Base-by-base conservation (phyloP, 345 rosid genomes). In the Carallia brachiata region DNA sequence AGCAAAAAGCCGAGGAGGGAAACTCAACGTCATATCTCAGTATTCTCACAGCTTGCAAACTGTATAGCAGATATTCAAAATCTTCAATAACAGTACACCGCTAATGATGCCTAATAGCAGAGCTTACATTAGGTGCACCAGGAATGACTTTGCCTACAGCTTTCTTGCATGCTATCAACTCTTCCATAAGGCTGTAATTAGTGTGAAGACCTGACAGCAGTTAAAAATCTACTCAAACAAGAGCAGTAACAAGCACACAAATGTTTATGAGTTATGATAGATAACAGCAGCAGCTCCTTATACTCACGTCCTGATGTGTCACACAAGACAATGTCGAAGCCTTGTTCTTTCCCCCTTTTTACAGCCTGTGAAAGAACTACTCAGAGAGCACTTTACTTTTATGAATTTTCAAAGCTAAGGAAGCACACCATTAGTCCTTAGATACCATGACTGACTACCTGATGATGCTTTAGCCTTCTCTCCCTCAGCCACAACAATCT, bases 241-340 rank as follows among this genome's bases (percentile, higher is more conserved):
- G n/a, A 73, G 71, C 67, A 80, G 66, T 34, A 44, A 70, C 57
- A 68, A 69, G 72, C 68, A 32, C 47, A 63, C 36, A 57, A 58
- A 66, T 65, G 17, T 62, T n/a, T n/a, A n/a, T n/a, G n/a, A n/a
- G n/a, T 65, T 47, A 17, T 23, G 36, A 52, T 58, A 68, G 62
- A 61, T n/a, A 78, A 39, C 54, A 30, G 68, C 48, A 37, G 66
- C 74, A 70, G 53, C 28, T 69, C 59, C 34, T 12, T 34, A 61
- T 63, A 79, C 99, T 86, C 82, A 90, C 97, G 97, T 80, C 99
- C 97, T 67, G 99, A 95, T 39, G 97, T 95, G 71, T 90, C 99
- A 66, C 99, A 90, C 73, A 95, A 78, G 66, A 95, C 97, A 75
- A 87, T 69, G 75, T 95, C 97, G 75, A 83, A 89, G 73, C 93